Base-by-base conservation (phyloP, 2,329 filamentous ascomycete genomes). In the Beauveria pseudobassiana region DNA sequence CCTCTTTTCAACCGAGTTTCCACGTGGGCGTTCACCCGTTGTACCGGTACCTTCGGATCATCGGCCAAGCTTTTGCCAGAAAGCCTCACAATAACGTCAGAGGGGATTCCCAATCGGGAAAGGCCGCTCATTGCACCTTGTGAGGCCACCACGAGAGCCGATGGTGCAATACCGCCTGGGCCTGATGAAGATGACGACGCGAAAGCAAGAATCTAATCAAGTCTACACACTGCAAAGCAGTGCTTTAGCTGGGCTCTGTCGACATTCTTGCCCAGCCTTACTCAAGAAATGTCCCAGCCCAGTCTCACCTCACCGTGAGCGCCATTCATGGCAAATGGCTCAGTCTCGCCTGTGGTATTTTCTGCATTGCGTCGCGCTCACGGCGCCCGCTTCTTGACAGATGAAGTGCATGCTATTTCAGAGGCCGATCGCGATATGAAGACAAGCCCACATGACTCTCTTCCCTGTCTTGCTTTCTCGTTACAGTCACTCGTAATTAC, bases 131-230 rank as follows among this genome's bases (percentile, higher is more conserved):
- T 38, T 8, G 5, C 55, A 9, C 22, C 18, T 38, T 34, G 26
- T 59, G 50, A 55, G 57, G 48, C 34, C 56, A 60, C 50, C 34
- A 9, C 7, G 26, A 38, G 12, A 34, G 46, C n/a, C 43, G 56
- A 63, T 63, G 62, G 52, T 63, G 62, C 62, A 63, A 63, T 63
- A 59, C 62, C 52, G 45, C 45, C 24, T 34, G 14, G 24, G 18
- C 34, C 53, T 49, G 40, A 38, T 38, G 34, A 38, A 38, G 12
- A 38, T 16, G 34, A 38, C 14, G 14, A 14, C 34, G 34, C 34
- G 34, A 6, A 16, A 38, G 2, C 2, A 16, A 38, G 16, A 38
- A 38, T 38, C 34, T 38, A 2, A 14, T 16, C 34, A 38, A 38
- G 34, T 38, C 34, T 14, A 38, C 16, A 38, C 12, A 38, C 6